Evolutionary conservation across 2,329 filamentous ascomycete genomes (phyloP).

Genomic region (Torrubiellomyces zombiae): DNA sequence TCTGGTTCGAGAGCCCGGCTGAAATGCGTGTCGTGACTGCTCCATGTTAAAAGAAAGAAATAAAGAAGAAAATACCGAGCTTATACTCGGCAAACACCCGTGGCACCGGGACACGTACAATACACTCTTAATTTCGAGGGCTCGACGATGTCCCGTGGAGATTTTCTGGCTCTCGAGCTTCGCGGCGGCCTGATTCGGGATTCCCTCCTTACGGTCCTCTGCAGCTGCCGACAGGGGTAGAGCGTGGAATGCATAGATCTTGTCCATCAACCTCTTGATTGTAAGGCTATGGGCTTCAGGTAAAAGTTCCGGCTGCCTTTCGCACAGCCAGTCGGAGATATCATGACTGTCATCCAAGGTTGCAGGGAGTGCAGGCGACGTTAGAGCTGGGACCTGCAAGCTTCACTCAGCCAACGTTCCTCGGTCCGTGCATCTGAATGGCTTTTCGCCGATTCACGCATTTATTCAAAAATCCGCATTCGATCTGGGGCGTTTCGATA

Average conservation of each 20-base stretch:
- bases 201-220: constrained; percentile 10
- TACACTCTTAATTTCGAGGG: constrained; percentile 14
- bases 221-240: constrained; percentile 9
- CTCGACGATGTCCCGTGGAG: constrained; percentile 11
- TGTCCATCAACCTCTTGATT: constrained; percentile 10
- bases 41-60: too few species aligned
- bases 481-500: too few species aligned
- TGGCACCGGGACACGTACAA: constrained; percentile 13
- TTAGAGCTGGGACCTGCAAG: constrained; percentile 12
- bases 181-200: constrained; percentile 13
- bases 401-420: too few species aligned
- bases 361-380: constrained; percentile 9
- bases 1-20: constrained; percentile 10
- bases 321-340: constrained; percentile 14
- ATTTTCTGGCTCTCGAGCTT: constrained; percentile 12
- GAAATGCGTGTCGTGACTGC: constrained; percentile 12
- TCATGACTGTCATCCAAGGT: constrained; percentile 11
- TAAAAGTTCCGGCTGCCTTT: constrained; percentile 11
- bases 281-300: constrained; percentile 8
- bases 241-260: constrained; percentile 12
- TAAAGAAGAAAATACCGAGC: background rate
- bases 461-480: too few species aligned
- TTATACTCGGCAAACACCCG: background rate
- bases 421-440: too few species aligned
- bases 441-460: too few species aligned